phyloP scores from a whole-genome alignment of 306 rosid species.

The Mimosa pudica region DNA sequence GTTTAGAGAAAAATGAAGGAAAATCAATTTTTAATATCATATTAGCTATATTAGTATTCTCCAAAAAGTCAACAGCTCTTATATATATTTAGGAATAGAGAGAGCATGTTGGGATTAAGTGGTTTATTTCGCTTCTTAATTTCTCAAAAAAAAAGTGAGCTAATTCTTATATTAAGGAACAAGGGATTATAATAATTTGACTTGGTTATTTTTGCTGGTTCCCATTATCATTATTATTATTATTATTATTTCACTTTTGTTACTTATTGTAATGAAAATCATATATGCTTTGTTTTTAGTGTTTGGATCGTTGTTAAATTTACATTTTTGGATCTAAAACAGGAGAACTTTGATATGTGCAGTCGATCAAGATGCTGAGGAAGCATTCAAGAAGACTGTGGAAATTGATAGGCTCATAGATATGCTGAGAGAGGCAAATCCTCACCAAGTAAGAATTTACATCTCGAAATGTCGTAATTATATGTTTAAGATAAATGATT shows the following conservation, averaged over 20 bases:
- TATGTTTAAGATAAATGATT: too few relatives aligned
- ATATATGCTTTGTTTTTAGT: constrained; percentile 8
- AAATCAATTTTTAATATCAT: too few relatives aligned
- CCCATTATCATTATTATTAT: too few relatives aligned
- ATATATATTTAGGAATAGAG: too few relatives aligned
- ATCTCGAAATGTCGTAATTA: not conserved
- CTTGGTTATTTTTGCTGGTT: not conserved
- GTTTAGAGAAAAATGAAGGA: too few relatives aligned
- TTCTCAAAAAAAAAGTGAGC: too few relatives aligned
- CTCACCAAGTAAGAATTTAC: constrained; percentile 54
- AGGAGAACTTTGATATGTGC: constrained; percentile 95
- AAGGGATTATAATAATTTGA: not conserved
- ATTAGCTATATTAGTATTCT: too few relatives aligned
- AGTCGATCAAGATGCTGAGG: constrained; percentile 87
- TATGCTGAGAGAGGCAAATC: constrained; percentile 71
- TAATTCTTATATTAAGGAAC: too few relatives aligned
- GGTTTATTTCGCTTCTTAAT: too few relatives aligned
- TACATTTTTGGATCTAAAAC: constrained; percentile 77
- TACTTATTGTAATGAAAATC: not conserved
- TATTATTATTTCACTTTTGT: not conserved
- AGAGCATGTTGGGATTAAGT: too few relatives aligned
- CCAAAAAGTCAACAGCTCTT: too few relatives aligned
- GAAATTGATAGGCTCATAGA: constrained; percentile 88
- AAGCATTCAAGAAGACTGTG: constrained; percentile 85
- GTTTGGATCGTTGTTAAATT: constrained; percentile 46